phyloP scores from a whole-genome alignment of 805 yeast genomes.

The Metschnikowia henanensis region DNA sequence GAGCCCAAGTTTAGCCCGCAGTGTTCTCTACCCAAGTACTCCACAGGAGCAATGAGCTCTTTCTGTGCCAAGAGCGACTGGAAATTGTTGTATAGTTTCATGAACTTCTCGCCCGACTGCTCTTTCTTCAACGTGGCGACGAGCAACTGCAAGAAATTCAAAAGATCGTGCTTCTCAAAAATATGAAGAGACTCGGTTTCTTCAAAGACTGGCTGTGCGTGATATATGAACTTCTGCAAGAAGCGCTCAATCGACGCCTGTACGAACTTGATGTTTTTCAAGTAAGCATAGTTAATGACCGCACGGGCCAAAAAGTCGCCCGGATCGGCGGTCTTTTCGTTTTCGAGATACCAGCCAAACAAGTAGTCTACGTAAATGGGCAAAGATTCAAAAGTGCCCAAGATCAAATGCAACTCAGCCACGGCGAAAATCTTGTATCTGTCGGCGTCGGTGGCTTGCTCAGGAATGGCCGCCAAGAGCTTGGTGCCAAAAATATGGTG shows the following conservation, averaged over 20 bases:
- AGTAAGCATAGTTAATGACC: conserved; percentile 70
- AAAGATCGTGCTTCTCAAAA: conserved; percentile 43
- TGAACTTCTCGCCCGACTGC: conserved; percentile 50
- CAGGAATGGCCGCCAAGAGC: conserved; percentile 42
- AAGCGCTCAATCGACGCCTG: conserved; percentile 29
- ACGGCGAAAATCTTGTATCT: conserved; percentile 48
- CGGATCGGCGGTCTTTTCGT: conserved; percentile 19
- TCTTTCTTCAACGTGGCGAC: conserved; percentile 55
- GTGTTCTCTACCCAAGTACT: conserved; percentile 58
- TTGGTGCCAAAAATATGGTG: conserved; percentile 74
- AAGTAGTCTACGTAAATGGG: conserved; percentile 45
- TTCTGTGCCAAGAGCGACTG: conserved; percentile 30
- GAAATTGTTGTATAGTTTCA: conserved; percentile 54
- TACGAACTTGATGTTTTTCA: conserved; percentile 66
- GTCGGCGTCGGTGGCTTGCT: conserved; percentile 24
- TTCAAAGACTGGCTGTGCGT: conserved; percentile 22
- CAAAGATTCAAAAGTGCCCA: conserved; percentile 59
- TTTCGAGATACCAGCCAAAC: conserved; percentile 37
- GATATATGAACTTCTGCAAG: conserved; percentile 17
- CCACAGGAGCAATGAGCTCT: conserved; percentile 47
- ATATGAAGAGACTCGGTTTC: not conserved
- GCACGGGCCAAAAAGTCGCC: conserved; percentile 51
- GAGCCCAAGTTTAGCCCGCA: conserved; percentile 54
- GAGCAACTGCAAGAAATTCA: conserved; percentile 72
- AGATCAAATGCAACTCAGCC: conserved; percentile 71